Conservation (phyloP, 2,329 filamentous ascomycete species). For the Fonsecaea pedrosoi region DNA sequence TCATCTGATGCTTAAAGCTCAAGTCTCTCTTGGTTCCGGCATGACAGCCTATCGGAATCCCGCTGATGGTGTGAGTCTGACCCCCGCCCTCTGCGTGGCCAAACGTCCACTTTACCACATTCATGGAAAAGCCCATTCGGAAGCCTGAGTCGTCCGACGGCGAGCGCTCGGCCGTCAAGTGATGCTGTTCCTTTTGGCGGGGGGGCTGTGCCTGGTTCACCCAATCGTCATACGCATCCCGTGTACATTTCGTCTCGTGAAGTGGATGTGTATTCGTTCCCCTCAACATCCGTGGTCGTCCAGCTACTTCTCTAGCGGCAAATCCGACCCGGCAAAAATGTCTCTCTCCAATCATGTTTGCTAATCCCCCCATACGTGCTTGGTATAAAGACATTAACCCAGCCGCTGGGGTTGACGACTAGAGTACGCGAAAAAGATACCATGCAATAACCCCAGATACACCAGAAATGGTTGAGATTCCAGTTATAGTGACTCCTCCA, state of each 20-base stretch:
- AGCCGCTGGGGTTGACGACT: not conserved
- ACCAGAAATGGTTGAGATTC: constrained; percentile 28
- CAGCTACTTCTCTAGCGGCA: constrained; percentile 13
- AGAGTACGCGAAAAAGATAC: not conserved
- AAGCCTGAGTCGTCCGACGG: not conserved
- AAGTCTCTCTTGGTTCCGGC: not conserved
- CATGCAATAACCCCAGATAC: constrained; percentile 19
- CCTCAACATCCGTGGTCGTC: not conserved
- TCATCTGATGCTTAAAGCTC: constrained; percentile 2
- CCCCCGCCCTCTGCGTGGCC: not conserved
- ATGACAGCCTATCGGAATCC: not conserved
- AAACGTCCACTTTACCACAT: not conserved
- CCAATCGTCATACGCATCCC: not conserved
- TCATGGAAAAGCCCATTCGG: not conserved
- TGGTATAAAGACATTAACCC: constrained; percentile 15
- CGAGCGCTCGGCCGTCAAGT: not conserved
- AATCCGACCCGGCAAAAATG: not conserved
- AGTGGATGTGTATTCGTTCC: not conserved
- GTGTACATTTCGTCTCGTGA: not conserved
- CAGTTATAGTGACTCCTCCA: constrained; percentile 31
- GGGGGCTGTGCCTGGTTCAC: not conserved
- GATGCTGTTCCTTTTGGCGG: not conserved
- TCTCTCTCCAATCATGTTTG: not conserved
- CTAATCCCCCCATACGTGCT: not conserved
- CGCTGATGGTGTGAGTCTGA: constrained; percentile 1